phyloP scores from a whole-genome alignment of 192 early-diverging fungal species.

The Entomortierella beljakovae region DNA sequence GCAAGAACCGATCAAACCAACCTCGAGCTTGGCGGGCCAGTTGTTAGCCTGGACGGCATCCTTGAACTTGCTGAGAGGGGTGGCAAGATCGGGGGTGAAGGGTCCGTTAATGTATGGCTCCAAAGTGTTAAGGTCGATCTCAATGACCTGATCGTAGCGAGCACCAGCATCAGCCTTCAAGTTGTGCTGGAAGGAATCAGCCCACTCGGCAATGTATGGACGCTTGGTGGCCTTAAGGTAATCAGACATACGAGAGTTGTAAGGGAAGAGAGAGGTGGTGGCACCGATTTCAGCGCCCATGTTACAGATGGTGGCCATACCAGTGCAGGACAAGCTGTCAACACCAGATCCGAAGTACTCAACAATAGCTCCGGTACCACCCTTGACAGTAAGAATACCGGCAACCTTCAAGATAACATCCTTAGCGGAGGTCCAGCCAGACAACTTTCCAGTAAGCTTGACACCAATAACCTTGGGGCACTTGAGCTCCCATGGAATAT shows the following conservation, averaged over 20 bases:
- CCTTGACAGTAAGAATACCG: conserved; percentile 96
- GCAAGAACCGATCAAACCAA: conserved; percentile 96
- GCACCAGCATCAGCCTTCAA: conserved; percentile 89
- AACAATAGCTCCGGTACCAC: conserved; percentile 96
- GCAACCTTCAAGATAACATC: conserved; percentile 96
- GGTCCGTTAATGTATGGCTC: conserved; percentile 99
- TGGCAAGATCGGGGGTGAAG: conserved; percentile 96
- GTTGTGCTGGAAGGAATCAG: conserved; percentile 89
- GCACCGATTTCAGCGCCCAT: conserved; percentile 99
- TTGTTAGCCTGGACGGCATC: conserved; percentile 85
- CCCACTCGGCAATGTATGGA: conserved; percentile 79
- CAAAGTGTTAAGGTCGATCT: conserved; percentile 92
- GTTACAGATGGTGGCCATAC: conserved; percentile 99
- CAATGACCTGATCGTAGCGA: conserved; percentile 92
- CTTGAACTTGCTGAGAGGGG: conserved; percentile 93
- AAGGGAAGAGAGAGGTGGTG: conserved; percentile 97
- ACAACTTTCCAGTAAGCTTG: conserved; percentile 86
- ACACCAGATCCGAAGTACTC: conserved; percentile 98
- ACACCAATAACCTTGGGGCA: conserved; percentile 97
- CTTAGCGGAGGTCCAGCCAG: conserved; percentile 96
- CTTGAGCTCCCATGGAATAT: conserved; percentile 99
- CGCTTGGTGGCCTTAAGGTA: conserved; percentile 93
- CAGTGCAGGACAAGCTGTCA: conserved; percentile 94
- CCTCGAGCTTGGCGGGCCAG: conserved; percentile 91
- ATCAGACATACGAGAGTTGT: conserved; percentile 90